Base-by-base conservation (phyloP, 768 basidiomycete species). In the Russula sp. region DNA sequence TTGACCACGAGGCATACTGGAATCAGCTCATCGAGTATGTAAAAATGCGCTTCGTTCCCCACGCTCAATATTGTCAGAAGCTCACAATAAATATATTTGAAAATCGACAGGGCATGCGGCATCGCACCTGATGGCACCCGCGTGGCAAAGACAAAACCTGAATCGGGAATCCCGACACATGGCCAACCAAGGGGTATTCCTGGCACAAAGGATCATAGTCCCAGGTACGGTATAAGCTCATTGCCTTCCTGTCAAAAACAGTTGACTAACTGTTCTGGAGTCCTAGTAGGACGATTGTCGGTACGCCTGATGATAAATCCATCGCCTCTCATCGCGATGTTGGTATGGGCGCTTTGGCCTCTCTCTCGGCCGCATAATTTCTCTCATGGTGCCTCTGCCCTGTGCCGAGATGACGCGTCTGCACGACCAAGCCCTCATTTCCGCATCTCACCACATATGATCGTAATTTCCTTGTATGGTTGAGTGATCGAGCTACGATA, bases 1-100 rank as follows among this genome's bases (percentile, higher is more conserved):
- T 89, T 72, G 86, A 93, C 62, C 80, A 83, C 16, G 78, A 83
- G 40, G 81, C 76, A 42, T 93, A 94, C 72, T 94, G 92, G 92
- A 80, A 86, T 64, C 87, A 89, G 69, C 79, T 94, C 28, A 79
- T 89, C 48, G 75, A 81, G 88, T 90, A 76, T 65, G 82, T 77
- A 9, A 24, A n/a, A 13, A 36, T 7, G 9, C 18, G 22, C 20
- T 48, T 51, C 38, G 34, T 50, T 62, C 28, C 26, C 14, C 9
- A 28, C 51, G 51, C 22, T 11, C 14, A 11, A 48, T 13, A 24
- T 26, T 53, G 24, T 50, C 8, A 20, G 50, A 50, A 26, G 5
- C 11, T 26, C 24, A 50, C 14, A 24, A 7, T 2, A 30, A 48
- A 48, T 5, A 44, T 22, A 22, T 22, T 46, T 46, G 5, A 26